These are phyloP conservation scores for Aspergillus carlsbadensis DNA, from an alignment of 495 filamentous ascomycete genomes.

Conservation along the genomic window DNA sequence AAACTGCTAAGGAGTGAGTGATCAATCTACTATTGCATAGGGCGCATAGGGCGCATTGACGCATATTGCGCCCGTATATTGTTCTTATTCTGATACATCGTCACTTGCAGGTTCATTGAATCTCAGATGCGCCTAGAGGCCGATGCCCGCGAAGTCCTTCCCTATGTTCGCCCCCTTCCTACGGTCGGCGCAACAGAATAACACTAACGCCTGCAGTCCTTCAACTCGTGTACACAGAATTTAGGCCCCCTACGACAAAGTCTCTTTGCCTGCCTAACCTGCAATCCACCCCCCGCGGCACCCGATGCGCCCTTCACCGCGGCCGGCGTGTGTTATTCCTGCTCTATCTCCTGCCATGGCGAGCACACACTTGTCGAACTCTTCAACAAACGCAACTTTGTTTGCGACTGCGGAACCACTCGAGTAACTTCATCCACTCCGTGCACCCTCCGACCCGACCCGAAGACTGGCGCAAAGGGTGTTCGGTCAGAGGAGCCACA, in stretches of 20 bases:
- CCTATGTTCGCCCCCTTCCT: constrained; percentile 62
- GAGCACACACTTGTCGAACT: constrained; percentile 95
- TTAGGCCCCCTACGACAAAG: constrained; percentile 83
- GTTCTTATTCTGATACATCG: neutral
- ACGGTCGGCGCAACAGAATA: constrained; percentile 1
- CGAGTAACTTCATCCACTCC: constrained; percentile 66
- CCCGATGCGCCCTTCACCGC: constrained; percentile 62
- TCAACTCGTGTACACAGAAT: constrained; percentile 85
- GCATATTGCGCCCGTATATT: neutral
- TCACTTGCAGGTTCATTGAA: constrained; percentile 70
- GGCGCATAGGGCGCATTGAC: neutral
- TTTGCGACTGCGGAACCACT: constrained; percentile 94
- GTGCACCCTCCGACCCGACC: constrained; percentile 76
- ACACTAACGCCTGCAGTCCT: constrained; percentile 56
- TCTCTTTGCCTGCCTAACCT: constrained; percentile 89
- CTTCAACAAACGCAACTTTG: constrained; percentile 91
- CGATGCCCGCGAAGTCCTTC: constrained; percentile 90
- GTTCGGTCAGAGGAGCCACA: constrained; percentile 73
- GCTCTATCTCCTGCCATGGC: constrained; percentile 94
- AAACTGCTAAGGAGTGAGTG: constrained; percentile 82
- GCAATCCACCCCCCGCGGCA: constrained; percentile 73
- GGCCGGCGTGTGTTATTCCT: constrained; percentile 92
- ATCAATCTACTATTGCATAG: neutral
- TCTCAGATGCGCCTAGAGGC: constrained; percentile 87
- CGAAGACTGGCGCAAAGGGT: constrained; percentile 70